Evolutionary conservation across 116 monocot genomes (phyloP).

Genomic region (Posidonia oceanica): DNA sequence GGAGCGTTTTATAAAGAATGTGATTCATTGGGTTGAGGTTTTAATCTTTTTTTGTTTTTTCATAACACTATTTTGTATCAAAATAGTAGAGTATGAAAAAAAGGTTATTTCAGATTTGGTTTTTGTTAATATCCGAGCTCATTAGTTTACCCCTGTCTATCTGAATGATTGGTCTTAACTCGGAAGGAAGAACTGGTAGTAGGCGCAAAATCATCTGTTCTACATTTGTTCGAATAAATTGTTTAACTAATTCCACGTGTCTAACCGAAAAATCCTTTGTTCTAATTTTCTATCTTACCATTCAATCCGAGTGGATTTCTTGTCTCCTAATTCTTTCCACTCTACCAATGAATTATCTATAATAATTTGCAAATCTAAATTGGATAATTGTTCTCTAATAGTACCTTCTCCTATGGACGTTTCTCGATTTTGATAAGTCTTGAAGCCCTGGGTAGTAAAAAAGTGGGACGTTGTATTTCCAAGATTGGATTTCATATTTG

Average conservation of each 20-base stretch:
- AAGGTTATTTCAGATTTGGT: no score
- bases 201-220: no score
- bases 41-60: no score
- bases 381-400: constrained; percentile 20
- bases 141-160: background rate
- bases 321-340: constrained; percentile 11
- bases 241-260: no score
- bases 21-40: no score
- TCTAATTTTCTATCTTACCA: constrained; percentile 14
- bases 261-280: background rate
- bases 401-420: background rate
- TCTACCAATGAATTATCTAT: constrained; percentile 14
- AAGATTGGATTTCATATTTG: constrained; percentile 25
- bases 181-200: no score
- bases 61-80: no score
- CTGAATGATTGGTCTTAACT: no score
- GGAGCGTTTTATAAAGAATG: no score
- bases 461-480: constrained; percentile 19
- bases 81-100: no score
- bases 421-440: constrained; percentile 23
- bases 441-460: constrained; percentile 18
- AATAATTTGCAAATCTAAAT: constrained; percentile 17
- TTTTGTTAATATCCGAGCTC: background rate
- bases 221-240: no score
- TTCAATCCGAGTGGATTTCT: constrained; percentile 9